phyloP scores from a whole-genome alignment of 495 filamentous ascomycete genomes.

The Penicillium cosmopolitanum region DNA sequence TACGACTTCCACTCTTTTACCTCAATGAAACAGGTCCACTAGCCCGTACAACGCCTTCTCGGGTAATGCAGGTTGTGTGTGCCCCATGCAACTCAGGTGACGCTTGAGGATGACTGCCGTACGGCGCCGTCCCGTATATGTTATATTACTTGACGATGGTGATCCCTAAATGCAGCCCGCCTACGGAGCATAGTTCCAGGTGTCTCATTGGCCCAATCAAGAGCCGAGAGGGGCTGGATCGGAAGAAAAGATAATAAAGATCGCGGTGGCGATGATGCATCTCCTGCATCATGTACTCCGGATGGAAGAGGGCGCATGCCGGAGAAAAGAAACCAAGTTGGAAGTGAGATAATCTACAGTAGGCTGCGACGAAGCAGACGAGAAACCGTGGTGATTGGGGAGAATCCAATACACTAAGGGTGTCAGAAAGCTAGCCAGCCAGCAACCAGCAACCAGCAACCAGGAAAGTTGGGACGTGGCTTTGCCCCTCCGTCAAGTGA shows the following conservation, averaged over 20 bases:
- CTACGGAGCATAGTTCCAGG: slow-evolving; percentile 24
- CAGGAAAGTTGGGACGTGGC: slow-evolving; percentile 7
- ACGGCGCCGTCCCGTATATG: neutral
- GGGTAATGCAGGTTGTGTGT: slow-evolving; percentile 15
- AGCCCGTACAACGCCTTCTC: slow-evolving; percentile 12
- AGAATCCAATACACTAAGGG: neutral
- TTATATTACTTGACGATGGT: slow-evolving; percentile 3
- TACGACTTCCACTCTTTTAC: slow-evolving; percentile 17
- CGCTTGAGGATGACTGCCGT: slow-evolving; percentile 21
- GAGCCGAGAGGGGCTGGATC: slow-evolving; percentile 18
- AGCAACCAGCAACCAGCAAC: slow-evolving; percentile 24
- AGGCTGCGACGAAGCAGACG: neutral
- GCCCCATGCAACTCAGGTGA: slow-evolving; percentile 24
- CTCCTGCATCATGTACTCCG: slow-evolving; percentile 39
- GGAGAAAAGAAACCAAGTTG: slow-evolving; percentile 21
- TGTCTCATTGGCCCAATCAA: slow-evolving; percentile 14
- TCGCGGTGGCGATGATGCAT: slow-evolving; percentile 35
- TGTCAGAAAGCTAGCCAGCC: neutral
- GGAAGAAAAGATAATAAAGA: slow-evolving; percentile 22
- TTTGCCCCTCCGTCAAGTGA: slow-evolving; percentile 2
- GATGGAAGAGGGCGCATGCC: slow-evolving; percentile 25
- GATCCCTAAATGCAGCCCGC: slow-evolving; percentile 21
- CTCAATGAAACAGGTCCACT: slow-evolving; percentile 34
- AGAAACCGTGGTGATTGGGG: neutral
- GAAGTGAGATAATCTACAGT: neutral